Conservation (phyloP, 2,329 filamentous ascomycete genomes). For the Pyrenophora teres region DNA sequence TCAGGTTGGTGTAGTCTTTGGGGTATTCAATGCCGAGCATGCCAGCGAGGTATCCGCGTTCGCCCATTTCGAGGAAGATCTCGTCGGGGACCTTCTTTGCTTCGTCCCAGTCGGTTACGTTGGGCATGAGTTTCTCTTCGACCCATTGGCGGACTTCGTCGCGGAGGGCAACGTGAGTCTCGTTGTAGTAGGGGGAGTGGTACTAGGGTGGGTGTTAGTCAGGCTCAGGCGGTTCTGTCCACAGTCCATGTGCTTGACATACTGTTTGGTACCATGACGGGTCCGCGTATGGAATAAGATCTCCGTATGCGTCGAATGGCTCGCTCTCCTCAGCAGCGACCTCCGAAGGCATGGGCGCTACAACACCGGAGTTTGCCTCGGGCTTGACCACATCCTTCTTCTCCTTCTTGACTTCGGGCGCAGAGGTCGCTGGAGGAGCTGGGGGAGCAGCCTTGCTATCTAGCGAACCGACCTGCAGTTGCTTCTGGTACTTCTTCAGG, state of each 20-base stretch:
- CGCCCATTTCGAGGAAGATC: conserved; percentile 95
- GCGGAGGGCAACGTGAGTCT: conserved; percentile 87
- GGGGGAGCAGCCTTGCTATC: conserved; percentile 73
- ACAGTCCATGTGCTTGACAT: conserved; percentile 48
- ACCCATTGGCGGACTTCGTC: conserved; percentile 93
- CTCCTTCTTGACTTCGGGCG: conserved; percentile 52
- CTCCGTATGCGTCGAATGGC: conserved; percentile 81
- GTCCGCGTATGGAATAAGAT: conserved; percentile 87
- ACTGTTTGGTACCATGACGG: conserved; percentile 94
- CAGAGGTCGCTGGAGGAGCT: conserved; percentile 55
- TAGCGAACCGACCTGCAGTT: conserved; percentile 71
- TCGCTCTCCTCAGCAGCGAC: conserved; percentile 63
- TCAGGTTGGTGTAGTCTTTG: conserved; percentile 68
- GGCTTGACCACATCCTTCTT: conserved; percentile 59
- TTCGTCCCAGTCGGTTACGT: conserved; percentile 97
- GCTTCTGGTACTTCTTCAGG: conserved; percentile 65
- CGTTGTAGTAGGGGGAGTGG: conserved; percentile 95
- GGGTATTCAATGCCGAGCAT: conserved; percentile 74
- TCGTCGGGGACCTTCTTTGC: conserved; percentile 83
- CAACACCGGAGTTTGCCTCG: conserved; percentile 62
- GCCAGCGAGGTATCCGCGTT: conserved; percentile 64
- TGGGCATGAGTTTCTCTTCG: conserved; percentile 83
- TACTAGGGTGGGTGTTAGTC: conserved; percentile 61
- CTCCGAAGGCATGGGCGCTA: conserved; percentile 46
- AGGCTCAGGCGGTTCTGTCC: neutral